Base-by-base conservation (phyloP, 495 filamentous ascomycete species). In the Achaetomiella virescens region DNA sequence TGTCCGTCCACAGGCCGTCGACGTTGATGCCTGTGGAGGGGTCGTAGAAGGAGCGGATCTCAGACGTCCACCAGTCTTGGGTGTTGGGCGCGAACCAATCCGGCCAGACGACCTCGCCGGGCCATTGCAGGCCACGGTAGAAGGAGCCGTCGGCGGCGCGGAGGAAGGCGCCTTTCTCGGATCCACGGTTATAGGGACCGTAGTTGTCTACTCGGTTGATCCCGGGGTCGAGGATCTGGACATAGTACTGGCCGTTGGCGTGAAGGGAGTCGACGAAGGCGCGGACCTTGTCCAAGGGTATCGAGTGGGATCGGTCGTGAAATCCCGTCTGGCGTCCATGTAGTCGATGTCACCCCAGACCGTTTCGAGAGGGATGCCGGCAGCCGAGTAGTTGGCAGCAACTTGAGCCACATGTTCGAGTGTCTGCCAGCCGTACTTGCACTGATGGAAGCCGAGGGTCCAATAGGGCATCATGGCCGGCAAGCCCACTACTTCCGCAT, bases 291-390 rank as follows among this genome's bases (percentile, higher is more conserved):
- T 80, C 64, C 3, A 89, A 45, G 0, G 88, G 70, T 85, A 96
- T 22, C 85, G 77, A 1, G 82, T 71, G 0, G 84, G 81, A 61
- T 92, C 89, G 2, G 88, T 72, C 1, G 85, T 87, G 68, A 96
- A 93, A 48, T 90, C 80, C 65, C 72, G 60, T 8, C 54, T 48
- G 7, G 52, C 53, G 56, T 84, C 72, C 87, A 91, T 90, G 68
- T 91, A 90, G 61, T 91, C 83, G 53, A 93, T 93, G 62, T 93
- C 89, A 1, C 84, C 91, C 90, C 91, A 95, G 80, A 93, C 87
- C 0, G 87, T 91, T 69, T 96, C 90, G 6, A 96, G 71, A 0
- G 90, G 90, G 55, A 95, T 95, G 2, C 71, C 74, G 11, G 89
- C 89, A 8, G 75, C 69, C 49, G 81, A 85, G 70, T 95, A 93